A percentile compares a stretch with the other conserved stretches of the same genome.
Evolutionary conservation across 1,139 yeast species (phyloP).

Genomic region (Taphrina wiesneri): DNA sequence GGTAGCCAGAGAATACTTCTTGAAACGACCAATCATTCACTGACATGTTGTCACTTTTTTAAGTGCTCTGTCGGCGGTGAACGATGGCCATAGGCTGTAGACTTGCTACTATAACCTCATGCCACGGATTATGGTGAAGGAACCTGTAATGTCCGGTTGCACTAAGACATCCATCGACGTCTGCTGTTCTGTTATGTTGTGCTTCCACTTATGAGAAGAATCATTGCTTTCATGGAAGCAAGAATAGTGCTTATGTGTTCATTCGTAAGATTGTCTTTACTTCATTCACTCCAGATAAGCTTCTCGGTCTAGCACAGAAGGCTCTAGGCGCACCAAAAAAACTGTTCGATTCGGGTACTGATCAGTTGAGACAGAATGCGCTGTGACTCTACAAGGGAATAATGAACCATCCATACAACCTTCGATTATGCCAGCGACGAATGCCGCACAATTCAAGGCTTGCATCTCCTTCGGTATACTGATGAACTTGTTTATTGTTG

Average conservation of each 20-base stretch:
- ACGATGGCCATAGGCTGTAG: no score
- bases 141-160: background rate
- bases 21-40: no score
- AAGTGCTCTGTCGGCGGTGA: no score
- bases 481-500: slow-evolving; percentile 72
- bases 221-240: no score
- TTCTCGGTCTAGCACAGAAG: slow-evolving; percentile 41
- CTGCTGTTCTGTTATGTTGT: background rate
- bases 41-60: no score
- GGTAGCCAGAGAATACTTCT: no score
- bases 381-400: slow-evolving; percentile 80
- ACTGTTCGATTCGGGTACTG: slow-evolving; percentile 72
- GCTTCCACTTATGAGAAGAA: background rate
- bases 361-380: slow-evolving; percentile 76
- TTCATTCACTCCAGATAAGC: slow-evolving; percentile 28
- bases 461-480: slow-evolving; percentile 80
- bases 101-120: no score
- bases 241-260: background rate
- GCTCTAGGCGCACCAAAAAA: slow-evolving; percentile 69
- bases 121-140: no score
- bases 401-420: slow-evolving; percentile 81
- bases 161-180: no score
- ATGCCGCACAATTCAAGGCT: slow-evolving; percentile 77
- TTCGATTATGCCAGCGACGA: slow-evolving; percentile 86
- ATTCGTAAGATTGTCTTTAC: background rate